phyloP scores from a whole-genome alignment of 2,329 filamentous ascomycete species.

The Onygenales sp. region DNA sequence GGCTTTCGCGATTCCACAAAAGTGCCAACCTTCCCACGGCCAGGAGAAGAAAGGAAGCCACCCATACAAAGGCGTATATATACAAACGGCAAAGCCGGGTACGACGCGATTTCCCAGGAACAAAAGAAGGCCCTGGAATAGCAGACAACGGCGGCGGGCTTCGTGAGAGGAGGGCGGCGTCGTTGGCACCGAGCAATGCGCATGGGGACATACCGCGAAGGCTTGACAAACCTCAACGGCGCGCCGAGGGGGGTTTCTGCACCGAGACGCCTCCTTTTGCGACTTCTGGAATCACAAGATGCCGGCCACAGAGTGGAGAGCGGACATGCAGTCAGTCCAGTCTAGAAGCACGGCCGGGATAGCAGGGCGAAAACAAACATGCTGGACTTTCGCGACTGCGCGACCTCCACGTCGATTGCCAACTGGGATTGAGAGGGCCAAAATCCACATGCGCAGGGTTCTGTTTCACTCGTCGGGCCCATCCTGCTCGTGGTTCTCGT shows the following conservation, averaged over 20 bases:
- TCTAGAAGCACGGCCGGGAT: not conserved
- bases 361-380: not conserved
- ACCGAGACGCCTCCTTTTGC: not conserved
- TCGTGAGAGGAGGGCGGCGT: not conserved
- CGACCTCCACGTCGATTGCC: constrained; percentile 1
- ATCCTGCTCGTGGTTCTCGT: not conserved
- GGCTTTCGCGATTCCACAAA: not conserved
- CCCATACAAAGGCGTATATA: not conserved
- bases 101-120: not conserved
- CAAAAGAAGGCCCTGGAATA: not conserved
- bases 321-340: not conserved
- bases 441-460: constrained; percentile 4
- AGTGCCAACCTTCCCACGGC: not conserved
- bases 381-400: not conserved
- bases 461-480: constrained; percentile 3
- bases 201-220: not conserved
- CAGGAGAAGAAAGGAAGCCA: not conserved
- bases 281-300: not conserved
- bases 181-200: not conserved
- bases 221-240: not conserved
- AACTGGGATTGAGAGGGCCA: not conserved
- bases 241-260: not conserved
- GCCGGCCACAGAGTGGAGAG: not conserved
- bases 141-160: not conserved
- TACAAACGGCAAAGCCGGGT: not conserved